Conservation (phyloP, 2,329 filamentous ascomycete species). For the Lachnellula hyalina region DNA sequence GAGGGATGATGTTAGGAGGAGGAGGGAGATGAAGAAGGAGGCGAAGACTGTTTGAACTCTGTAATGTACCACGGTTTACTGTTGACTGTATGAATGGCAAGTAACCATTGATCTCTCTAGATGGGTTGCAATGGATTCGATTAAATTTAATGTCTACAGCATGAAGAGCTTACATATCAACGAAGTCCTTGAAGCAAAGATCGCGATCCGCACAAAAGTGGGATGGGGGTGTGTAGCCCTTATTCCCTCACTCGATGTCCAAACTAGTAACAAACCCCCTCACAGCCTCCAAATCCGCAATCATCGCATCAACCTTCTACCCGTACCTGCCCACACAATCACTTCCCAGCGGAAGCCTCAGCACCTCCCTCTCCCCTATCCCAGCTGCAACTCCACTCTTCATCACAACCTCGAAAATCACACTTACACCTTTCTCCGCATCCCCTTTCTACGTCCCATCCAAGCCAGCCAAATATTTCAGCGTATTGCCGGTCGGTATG, state of each 20-base stretch:
- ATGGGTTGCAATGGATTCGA: too few species aligned
- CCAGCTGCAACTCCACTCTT: neutral
- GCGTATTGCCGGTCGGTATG: neutral
- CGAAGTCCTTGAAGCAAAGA: too few species aligned
- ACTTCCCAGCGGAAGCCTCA: slow-evolving; percentile 1
- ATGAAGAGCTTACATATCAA: too few species aligned
- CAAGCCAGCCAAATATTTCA: neutral
- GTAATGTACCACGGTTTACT: too few species aligned
- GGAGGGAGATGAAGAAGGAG: neutral
- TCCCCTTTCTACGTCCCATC: slow-evolving; percentile 1
- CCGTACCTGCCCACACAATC: slow-evolving; percentile 8
- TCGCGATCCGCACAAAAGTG: too few species aligned
- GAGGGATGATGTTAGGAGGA: slow-evolving; percentile 2
- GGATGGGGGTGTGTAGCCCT: too few species aligned
- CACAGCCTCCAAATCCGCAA: slow-evolving; percentile 3
- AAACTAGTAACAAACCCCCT: neutral
- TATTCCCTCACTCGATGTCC: neutral
- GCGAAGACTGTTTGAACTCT: too few species aligned
- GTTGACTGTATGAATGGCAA: too few species aligned
- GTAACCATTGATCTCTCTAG: too few species aligned
- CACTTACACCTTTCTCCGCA: neutral
- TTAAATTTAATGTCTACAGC: too few species aligned
- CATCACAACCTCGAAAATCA: slow-evolving; percentile 1
- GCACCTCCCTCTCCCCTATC: neutral
- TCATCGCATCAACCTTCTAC: slow-evolving; percentile 4